Evolutionary conservation across 2,329 filamentous ascomycete genomes (phyloP).

Genomic region (Trichophyton benhamiae): DNA sequence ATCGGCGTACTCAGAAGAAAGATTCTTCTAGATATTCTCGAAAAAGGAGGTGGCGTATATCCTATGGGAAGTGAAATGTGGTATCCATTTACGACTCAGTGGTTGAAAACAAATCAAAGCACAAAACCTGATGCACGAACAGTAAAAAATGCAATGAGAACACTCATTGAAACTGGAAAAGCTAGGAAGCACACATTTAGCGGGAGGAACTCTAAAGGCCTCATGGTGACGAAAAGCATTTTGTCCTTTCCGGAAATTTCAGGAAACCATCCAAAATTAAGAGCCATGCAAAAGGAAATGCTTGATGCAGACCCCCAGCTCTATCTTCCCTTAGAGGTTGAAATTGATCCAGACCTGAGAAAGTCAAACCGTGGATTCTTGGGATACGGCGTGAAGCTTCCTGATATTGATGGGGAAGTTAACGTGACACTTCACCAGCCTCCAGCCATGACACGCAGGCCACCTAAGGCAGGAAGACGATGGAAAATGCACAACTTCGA

Average conservation of each 20-base stretch:
- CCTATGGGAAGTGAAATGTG: conserved; percentile 44
- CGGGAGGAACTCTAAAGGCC: conserved; percentile 37
- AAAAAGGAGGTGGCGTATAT: conserved; percentile 43
- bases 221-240: conserved; percentile 40
- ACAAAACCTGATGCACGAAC: conserved; percentile 42
- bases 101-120: conserved; percentile 36
- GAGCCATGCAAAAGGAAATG: conserved; percentile 39
- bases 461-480: conserved; percentile 2
- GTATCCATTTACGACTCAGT: conserved; percentile 42
- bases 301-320: conserved; percentile 32
- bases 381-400: conserved; percentile 15
- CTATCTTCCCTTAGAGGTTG: conserved; percentile 35
- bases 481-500: neutral
- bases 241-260: conserved; percentile 37
- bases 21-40: conserved; percentile 44
- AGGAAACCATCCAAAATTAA: conserved; percentile 35
- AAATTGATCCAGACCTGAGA: conserved; percentile 26
- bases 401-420: conserved; percentile 22
- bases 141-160: conserved; percentile 38
- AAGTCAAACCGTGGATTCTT: conserved; percentile 15
- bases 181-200: conserved; percentile 43
- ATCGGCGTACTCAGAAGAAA: conserved; percentile 35
- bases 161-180: conserved; percentile 39
- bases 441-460: conserved; percentile 20
- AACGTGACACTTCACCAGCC: conserved; percentile 28